A percentile compares a stretch with the other conserved stretches of the same genome.
Conservation (phyloP, 1,284 basidiomycete genomes). For the Kalmanozyma brasiliensis region DNA sequence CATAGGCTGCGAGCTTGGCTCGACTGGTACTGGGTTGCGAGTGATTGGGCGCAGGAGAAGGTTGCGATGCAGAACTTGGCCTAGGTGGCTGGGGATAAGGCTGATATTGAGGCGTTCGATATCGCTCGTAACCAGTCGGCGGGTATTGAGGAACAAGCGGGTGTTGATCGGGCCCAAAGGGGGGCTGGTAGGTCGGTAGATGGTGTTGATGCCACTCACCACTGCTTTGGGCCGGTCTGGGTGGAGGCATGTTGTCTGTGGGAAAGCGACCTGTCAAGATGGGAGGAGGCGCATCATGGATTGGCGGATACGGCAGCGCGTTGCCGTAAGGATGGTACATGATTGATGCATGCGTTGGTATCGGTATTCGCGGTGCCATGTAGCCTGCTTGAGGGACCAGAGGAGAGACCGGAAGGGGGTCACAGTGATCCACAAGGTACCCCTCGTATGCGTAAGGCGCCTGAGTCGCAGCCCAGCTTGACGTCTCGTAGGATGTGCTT, state of each 20-base stretch:
- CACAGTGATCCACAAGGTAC: not conserved
- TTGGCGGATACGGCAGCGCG: slow-evolving; percentile 4
- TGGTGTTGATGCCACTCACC: not conserved
- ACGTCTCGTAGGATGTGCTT: slow-evolving; percentile 23
- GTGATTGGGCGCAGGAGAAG: not conserved
- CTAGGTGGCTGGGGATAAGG: not conserved
- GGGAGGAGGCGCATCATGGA: not conserved
- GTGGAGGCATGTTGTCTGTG: slow-evolving; percentile 2
- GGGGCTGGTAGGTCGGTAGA: too few relatives aligned
- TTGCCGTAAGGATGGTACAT: slow-evolving; percentile 6
- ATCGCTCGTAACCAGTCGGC: too few relatives aligned
- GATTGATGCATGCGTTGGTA: not conserved
- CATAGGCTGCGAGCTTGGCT: not conserved
- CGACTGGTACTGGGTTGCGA: not conserved
- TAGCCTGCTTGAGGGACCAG: not conserved
- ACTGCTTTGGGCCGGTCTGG: not conserved
- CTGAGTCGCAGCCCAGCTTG: slow-evolving; percentile 12
- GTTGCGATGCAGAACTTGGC: not conserved
- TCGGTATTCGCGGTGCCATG: not conserved
- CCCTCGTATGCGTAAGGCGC: slow-evolving; percentile 1
- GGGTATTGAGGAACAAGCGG: too few relatives aligned
- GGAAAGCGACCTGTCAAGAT: too few relatives aligned
- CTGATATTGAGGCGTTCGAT: not conserved
- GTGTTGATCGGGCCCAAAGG: too few relatives aligned
- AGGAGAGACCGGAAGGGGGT: not conserved